Percentiles rank a stretch among this genome's conserved stretches.
Conservation (phyloP, 768 basidiomycete species). For the Termitomyces sp. region DNA sequence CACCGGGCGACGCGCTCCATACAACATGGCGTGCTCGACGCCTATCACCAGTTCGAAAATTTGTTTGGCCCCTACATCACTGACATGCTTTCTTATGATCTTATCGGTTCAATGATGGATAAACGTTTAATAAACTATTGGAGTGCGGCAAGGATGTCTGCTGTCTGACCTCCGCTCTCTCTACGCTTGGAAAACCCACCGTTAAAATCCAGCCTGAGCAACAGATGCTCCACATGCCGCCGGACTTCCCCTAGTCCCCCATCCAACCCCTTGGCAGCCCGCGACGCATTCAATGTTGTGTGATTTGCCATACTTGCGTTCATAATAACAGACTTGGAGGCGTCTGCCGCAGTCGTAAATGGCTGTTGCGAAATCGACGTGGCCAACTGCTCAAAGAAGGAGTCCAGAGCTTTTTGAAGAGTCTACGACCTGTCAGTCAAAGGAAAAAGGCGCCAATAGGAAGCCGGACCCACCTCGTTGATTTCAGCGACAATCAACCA, state of each 20-base stretch:
- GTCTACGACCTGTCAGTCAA: conserved; percentile 37
- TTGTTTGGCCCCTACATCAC: conserved; percentile 8
- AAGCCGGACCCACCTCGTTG: conserved; percentile 55
- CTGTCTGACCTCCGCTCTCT: conserved; percentile 16
- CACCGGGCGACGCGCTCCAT: conserved; percentile 4
- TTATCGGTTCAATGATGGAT: conserved; percentile 11
- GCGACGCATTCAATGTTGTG: conserved; percentile 49
- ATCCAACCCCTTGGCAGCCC: conserved; percentile 47
- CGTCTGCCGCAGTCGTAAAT: conserved; percentile 56
- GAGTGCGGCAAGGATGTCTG: conserved; percentile 36
- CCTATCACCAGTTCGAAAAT: neutral
- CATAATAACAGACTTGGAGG: conserved; percentile 65
- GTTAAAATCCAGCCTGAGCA: conserved; percentile 84
- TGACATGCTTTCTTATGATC: conserved; percentile 1
- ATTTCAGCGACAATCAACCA: conserved; percentile 68
- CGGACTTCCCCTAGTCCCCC: conserved; percentile 61
- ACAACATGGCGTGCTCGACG: neutral
- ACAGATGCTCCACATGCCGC: conserved; percentile 76
- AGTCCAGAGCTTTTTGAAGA: conserved; percentile 59
- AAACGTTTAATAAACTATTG: too few species aligned
- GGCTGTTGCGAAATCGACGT: conserved; percentile 74
- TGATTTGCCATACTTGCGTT: conserved; percentile 55
- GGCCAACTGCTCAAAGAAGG: conserved; percentile 81
- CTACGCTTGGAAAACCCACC: conserved; percentile 61
- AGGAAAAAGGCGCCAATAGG: neutral